Percentiles rank a stretch among this genome's conserved stretches.
These are phyloP conservation scores for Hymenoscyphus infarciens DNA, from an alignment of 2,329 filamentous ascomycete species.

Conservation along the genomic window DNA sequence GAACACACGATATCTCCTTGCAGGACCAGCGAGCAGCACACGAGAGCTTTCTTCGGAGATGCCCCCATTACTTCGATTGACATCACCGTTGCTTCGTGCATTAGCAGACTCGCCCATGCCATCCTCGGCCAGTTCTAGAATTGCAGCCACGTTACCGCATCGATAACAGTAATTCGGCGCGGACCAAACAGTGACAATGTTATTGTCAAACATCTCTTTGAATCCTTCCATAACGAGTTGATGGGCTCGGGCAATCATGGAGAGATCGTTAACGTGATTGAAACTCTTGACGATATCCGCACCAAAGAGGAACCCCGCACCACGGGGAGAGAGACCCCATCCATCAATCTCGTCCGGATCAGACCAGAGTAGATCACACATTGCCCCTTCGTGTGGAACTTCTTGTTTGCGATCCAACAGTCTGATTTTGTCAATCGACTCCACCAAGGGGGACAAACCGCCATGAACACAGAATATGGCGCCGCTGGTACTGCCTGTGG, in stretches of 20 bases:
- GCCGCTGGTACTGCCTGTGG: constrained; percentile 66
- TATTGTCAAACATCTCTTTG: constrained; percentile 97
- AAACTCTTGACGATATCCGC: constrained; percentile 94
- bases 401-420: constrained; percentile 95
- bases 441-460: constrained; percentile 84
- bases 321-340: constrained; percentile 75
- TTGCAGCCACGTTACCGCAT: constrained; percentile 92
- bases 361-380: constrained; percentile 98
- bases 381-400: constrained; percentile 95
- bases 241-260: constrained; percentile 87
- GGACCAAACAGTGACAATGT: constrained; percentile 98
- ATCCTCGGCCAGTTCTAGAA: constrained; percentile 89
- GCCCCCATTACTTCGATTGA: constrained; percentile 53
- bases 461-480: constrained; percentile 95
- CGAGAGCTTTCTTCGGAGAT: constrained; percentile 51
- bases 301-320: constrained; percentile 93
- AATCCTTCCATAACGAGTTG: constrained; percentile 99
- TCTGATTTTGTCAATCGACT: constrained; percentile 92
- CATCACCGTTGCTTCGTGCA: constrained; percentile 39
- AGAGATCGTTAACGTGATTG: constrained; percentile 90
- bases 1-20: constrained; percentile 88
- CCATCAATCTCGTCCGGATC: constrained; percentile 97
- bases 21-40: constrained; percentile 64
- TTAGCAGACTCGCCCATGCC: constrained; percentile 61
- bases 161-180: constrained; percentile 92